Evolutionary conservation across 2,329 filamentous ascomycete genomes (phyloP), one percentile per base, ranked within the genome.

Genomic region (Emericellopsis atlantica): DNA sequence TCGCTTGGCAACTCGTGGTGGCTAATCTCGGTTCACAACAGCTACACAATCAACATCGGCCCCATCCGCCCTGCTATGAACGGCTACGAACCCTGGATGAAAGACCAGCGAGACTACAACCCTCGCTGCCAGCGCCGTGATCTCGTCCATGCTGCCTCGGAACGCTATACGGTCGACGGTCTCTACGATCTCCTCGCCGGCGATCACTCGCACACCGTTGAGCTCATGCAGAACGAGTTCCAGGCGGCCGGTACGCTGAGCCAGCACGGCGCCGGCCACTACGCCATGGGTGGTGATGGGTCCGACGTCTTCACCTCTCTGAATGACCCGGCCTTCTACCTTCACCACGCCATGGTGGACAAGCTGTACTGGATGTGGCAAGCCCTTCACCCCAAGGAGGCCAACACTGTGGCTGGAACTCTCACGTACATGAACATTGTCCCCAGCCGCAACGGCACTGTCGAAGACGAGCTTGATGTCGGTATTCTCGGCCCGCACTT

Each of bases 61-160:
- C 56, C 56, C 4, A 45, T 55, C n/a, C 35, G 46, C 22, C 48
- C 49, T n/a, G 47, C 44, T 16, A 43, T 24, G 32, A 26, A 38
- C 34, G 41, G 41, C 31, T 34, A 34, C 26, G 41, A 39, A 11
- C 41, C 41, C 14, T 26, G 21, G 21, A 29, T 39, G 36, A 21
- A 21, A 21, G 21, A 34, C 36, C 36, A 34, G 32, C 36, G 40
- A 14, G 47, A 55, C 40, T 57, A 64, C 48, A 69, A 70, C 54
- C 62, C 65, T 21, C 62, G 66, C 36, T 66, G 66, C 51, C 54
- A 70, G 33, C 57, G 59, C 31, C 61, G 65, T 23, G 67, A 64
- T 46, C 57, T 66, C 40, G 58, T 51, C n/a, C 44, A 50, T 38
- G 41, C 48, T 36, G 50, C 40, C 3, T 37, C 40, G 35, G 14